These are phyloP conservation scores for Naumovozyma baii DNA, from an alignment of 805 yeast genomes.

Conservation along the genomic window DNA sequence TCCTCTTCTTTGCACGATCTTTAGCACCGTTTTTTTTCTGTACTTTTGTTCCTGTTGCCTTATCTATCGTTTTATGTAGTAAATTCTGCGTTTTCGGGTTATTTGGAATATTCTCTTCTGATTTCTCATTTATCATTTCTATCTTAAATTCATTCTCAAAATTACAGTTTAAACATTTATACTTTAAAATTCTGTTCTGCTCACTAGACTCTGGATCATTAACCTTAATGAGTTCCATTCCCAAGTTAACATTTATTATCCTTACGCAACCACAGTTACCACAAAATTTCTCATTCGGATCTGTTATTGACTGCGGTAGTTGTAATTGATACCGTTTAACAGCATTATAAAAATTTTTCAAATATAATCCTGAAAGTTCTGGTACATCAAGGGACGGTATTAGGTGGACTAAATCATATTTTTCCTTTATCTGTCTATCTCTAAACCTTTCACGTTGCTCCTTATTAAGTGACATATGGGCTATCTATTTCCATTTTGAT, in stretches of 20 bases:
- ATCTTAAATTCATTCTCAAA: slow-evolving; percentile 11
- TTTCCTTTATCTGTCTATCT: slow-evolving; percentile 19
- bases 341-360: slow-evolving; percentile 25
- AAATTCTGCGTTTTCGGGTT: too few relatives aligned
- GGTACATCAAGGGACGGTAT: slow-evolving; percentile 15
- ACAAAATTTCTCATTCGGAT: slow-evolving; percentile 23
- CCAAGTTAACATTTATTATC: slow-evolving; percentile 25
- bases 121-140: too few relatives aligned
- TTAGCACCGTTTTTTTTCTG: slow-evolving; percentile 23
- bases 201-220: slow-evolving; percentile 2
- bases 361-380: slow-evolving; percentile 23
- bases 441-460: slow-evolving; percentile 20
- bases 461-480: slow-evolving; percentile 14
- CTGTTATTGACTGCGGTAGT: slow-evolving; percentile 16
- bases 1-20: slow-evolving; percentile 31
- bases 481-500: too few relatives aligned
- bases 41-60: slow-evolving; percentile 1
- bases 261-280: slow-evolving; percentile 24
- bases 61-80: too few relatives aligned
- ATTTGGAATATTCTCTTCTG: too few relatives aligned
- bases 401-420: slow-evolving; percentile 23
- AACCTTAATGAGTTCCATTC: slow-evolving; percentile 12
- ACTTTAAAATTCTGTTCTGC: slow-evolving; percentile 14
- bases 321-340: slow-evolving; percentile 21
- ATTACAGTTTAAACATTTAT: slow-evolving; percentile 26